Conservation (phyloP, 352 stramenopile genomes). For the Phytopythium mirpurense region DNA sequence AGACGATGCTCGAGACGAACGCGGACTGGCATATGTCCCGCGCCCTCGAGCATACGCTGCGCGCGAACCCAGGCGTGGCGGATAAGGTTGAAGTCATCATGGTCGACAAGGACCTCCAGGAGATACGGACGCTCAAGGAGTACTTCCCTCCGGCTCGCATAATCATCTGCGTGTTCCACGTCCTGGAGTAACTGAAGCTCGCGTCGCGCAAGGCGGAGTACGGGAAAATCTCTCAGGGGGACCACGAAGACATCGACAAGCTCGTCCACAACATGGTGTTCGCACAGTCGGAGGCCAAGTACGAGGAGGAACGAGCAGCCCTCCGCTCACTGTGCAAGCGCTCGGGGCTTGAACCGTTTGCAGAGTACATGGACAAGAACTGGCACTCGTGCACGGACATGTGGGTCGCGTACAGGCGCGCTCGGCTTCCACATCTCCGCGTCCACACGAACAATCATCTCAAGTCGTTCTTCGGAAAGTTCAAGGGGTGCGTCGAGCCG, state of each 20-base stretch:
- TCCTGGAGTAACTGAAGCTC: constrained; percentile 13
- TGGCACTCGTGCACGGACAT: constrained; percentile 15
- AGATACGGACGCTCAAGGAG: constrained; percentile 9
- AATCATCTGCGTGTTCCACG: constrained; percentile 17
- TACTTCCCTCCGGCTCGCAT: constrained; percentile 10
- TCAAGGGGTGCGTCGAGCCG: constrained; percentile 11
- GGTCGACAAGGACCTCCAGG: constrained; percentile 17
- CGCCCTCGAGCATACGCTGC: constrained; percentile 8
- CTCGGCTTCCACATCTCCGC: constrained; percentile 15
- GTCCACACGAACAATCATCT: constrained; percentile 28
- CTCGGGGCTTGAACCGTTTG: constrained; percentile 6
- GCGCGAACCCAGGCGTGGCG: not conserved
- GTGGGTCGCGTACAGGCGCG: constrained; percentile 16
- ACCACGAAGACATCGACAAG: constrained; percentile 9
- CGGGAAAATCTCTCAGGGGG: constrained; percentile 12
- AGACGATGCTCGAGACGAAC: constrained; percentile 9
- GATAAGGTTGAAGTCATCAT: constrained; percentile 12
- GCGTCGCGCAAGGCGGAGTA: constrained; percentile 6
- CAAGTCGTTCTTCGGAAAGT: constrained; percentile 24
- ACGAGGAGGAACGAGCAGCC: not conserved
- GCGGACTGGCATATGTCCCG: constrained; percentile 13
- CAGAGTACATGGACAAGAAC: constrained; percentile 18
- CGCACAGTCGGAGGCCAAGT: not conserved
- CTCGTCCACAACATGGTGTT: constrained; percentile 20
- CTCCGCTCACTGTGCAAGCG: constrained; percentile 5